Base-by-base conservation (phyloP, 768 basidiomycete genomes). In the Leucosporidium creatinivorum region DNA sequence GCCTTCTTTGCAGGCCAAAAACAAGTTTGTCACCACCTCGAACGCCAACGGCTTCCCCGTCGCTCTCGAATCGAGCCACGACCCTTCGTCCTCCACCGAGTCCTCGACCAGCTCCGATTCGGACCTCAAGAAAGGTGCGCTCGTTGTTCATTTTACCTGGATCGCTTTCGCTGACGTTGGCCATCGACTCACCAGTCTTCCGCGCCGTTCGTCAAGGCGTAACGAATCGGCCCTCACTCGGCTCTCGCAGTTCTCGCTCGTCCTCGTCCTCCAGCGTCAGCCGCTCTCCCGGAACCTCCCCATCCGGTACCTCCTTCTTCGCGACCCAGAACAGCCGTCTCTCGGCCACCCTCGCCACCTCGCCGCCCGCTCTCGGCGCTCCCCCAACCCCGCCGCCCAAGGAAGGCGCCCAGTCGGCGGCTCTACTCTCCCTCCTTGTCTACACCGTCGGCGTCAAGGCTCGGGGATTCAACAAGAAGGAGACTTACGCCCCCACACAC, bases 401-500 rank as follows among this genome's bases (percentile, higher is more conserved):
- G 15, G 39, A 44, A 15, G 39, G 39, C 15, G 39, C 39, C 15
- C 39, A 44, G 86, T 93, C 93, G 0, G 76, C 83, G 30, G 82
- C 83, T 3, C 83, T 98, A 2, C 84, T 85, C 1, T 80, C 84
- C 2, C 82, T 97, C 17, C 83, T 97, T 25, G 88, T 97, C 31
- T 97, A 98, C 78, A 97, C 94, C 8, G 86, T 94, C 62, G 94
- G 94, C 8, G 91, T 97, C 68, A 94, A 94, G 78, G 63, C 61
- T 10, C 64, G 69, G 26, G 71, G 93, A 0, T 83, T 98, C 78
- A 89, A 89, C 78, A 86, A 89, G 77, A 87, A 91, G 69, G 86
- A 89, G 70, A 81, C 82, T 39, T 99, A 99, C 75, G 87, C 86
- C 12, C 84, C 89, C 0, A 87, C 91, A 74, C 89, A 97, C 74